Percentiles rank a stretch among this genome's conserved stretches.
These are phyloP conservation scores for Prunus yedoensis DNA, from an alignment of 331 rosid genomes.

Conservation along the genomic window DNA sequence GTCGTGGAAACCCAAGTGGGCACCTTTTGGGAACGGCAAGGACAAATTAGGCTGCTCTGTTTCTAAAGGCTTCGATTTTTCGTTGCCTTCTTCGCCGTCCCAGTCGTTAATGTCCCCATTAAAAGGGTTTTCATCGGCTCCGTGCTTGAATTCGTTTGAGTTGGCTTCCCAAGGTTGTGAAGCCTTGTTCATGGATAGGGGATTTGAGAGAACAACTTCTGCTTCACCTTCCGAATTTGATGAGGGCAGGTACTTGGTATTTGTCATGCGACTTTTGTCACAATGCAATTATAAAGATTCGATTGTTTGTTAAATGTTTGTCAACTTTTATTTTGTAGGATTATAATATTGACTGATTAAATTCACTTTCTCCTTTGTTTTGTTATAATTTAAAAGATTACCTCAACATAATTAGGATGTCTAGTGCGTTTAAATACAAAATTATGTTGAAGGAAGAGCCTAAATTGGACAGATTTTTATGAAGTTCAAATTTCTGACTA, in stretches of 20 bases:
- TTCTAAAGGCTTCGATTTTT: slow-evolving; percentile 32
- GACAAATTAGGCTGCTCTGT: slow-evolving; percentile 31
- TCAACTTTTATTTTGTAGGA: not conserved
- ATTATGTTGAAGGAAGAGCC: not conserved
- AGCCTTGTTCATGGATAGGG: slow-evolving; percentile 1
- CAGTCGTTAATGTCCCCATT: not conserved
- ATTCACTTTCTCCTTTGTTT: too few relatives aligned
- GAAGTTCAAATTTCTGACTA: not conserved
- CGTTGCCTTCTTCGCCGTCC: slow-evolving; percentile 10
- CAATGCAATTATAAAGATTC: not conserved
- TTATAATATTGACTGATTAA: too few relatives aligned
- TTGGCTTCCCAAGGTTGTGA: slow-evolving; percentile 1
- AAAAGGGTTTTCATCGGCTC: slow-evolving; percentile 12
- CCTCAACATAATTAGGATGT: too few relatives aligned
- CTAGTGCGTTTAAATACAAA: not conserved
- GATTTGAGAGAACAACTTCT: slow-evolving; percentile 21
- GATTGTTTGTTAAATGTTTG: not conserved
- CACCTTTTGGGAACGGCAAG: slow-evolving; percentile 9
- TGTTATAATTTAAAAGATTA: too few relatives aligned
- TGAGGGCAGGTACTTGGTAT: slow-evolving; percentile 36
- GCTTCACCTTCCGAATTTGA: slow-evolving; percentile 19
- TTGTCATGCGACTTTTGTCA: not conserved
- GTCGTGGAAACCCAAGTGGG: slow-evolving; percentile 19
- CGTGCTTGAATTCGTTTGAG: not conserved
- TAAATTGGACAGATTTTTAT: not conserved